Conservation (phyloP, 208 protist genomes). For the Trypanosoma avium region DNA sequence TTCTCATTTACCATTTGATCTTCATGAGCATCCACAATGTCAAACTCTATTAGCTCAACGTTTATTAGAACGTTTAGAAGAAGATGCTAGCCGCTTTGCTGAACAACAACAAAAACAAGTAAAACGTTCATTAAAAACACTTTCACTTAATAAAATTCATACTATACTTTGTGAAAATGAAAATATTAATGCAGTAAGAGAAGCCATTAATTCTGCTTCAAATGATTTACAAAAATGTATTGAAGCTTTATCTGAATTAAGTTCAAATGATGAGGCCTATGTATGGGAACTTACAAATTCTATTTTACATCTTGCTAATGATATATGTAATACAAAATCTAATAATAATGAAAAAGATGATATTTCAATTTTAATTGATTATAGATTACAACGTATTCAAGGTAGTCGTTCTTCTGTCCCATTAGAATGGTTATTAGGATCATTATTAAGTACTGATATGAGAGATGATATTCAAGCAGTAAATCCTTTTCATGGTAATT, state of each 20-base stretch:
- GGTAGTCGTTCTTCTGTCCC: constrained; percentile 32
- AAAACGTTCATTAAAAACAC: constrained; percentile 30
- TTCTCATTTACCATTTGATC: constrained; percentile 70
- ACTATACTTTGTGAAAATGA: constrained; percentile 15
- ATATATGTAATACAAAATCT: constrained; percentile 8
- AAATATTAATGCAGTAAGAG: background rate
- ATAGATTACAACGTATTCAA: constrained; percentile 33
- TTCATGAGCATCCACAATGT: constrained; percentile 40
- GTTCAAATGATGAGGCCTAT: constrained; percentile 27
- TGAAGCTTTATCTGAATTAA: constrained; percentile 27
- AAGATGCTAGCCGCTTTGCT: constrained; percentile 69
- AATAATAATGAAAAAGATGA: background rate
- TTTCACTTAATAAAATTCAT: constrained; percentile 38
- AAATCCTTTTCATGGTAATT: constrained; percentile 66
- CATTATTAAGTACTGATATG: constrained; percentile 52
- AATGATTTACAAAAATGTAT: constrained; percentile 29
- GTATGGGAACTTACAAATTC: constrained; percentile 33
- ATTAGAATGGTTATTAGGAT: constrained; percentile 60
- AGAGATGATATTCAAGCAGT: constrained; percentile 44
- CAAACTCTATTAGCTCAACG: constrained; percentile 54
- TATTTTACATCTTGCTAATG: constrained; percentile 38
- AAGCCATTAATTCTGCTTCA: constrained; percentile 15
- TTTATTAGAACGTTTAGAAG: constrained; percentile 78
- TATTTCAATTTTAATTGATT: constrained; percentile 17
- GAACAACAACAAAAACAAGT: constrained; percentile 39